Conservation (phyloP, 768 basidiomycete genomes). For the Daedaleopsis nitida region DNA sequence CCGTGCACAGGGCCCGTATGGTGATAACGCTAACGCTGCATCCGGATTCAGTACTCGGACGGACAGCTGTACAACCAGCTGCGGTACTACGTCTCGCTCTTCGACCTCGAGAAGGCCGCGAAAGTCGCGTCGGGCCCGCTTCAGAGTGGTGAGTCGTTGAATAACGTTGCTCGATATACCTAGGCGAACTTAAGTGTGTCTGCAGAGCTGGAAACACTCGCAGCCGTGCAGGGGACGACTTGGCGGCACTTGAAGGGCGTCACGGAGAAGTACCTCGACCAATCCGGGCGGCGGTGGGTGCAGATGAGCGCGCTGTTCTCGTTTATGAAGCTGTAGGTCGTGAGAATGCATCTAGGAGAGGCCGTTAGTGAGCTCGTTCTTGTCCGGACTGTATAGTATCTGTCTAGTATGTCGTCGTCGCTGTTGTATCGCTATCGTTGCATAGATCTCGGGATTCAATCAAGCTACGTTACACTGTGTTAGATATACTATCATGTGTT, state of each 20-base stretch:
- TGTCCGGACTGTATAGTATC: neutral
- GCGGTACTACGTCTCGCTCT: constrained; percentile 77
- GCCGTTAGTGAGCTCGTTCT: neutral
- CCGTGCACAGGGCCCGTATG: constrained; percentile 1
- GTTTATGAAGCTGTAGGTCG: constrained; percentile 64
- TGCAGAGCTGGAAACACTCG: constrained; percentile 49
- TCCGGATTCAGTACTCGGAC: constrained; percentile 73
- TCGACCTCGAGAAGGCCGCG: constrained; percentile 68
- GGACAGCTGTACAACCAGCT: constrained; percentile 87
- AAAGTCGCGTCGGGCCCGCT: constrained; percentile 48
- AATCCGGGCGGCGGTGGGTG: constrained; percentile 90
- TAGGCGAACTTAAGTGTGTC: neutral
- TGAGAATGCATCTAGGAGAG: too few relatives aligned
- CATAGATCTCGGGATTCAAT: constrained; percentile 1
- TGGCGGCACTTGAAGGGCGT: constrained; percentile 55
- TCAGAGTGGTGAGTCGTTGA: constrained; percentile 36
- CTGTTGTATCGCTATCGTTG: constrained; percentile 19
- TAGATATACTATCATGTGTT: neutral
- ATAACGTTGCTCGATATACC: neutral
- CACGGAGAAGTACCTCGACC: constrained; percentile 80
- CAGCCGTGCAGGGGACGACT: constrained; percentile 48
- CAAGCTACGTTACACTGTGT: neutral
- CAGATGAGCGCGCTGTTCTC: constrained; percentile 80
- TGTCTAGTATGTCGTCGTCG: constrained; percentile 2
- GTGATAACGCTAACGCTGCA: neutral